Evolutionary conservation across 164 flowering plant genomes (phyloP).

Genomic region (Chloranthus sessilifolius): DNA sequence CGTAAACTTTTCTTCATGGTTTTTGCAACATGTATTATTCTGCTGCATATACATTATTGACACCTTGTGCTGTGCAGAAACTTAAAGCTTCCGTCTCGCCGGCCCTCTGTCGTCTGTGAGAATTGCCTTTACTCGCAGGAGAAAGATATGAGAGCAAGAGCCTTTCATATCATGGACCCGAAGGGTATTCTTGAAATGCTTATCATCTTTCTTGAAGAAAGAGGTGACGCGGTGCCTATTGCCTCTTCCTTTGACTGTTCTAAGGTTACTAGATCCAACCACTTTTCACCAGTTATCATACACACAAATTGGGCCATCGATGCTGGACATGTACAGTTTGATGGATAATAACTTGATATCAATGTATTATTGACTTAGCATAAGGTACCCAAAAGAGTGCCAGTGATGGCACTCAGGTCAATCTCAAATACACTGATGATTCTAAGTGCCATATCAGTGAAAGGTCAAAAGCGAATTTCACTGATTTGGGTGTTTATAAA

Average conservation of each 20-base stretch:
- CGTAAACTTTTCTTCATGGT: too few relatives aligned
- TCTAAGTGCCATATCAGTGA: too few relatives aligned
- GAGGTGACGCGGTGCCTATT: slow-evolving; percentile 32
- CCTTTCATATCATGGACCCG: slow-evolving; percentile 89
- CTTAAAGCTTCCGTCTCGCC: slow-evolving; percentile 83
- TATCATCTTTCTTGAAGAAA: slow-evolving; percentile 80
- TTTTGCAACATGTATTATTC: too few relatives aligned
- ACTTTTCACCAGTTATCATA: neutral
- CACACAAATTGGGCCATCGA: neutral
- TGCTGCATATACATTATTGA: too few relatives aligned
- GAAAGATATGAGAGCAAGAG: slow-evolving; percentile 75
- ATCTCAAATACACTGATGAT: too few relatives aligned
- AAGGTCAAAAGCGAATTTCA: too few relatives aligned
- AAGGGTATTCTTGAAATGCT: slow-evolving; percentile 77
- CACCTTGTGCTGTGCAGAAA: slow-evolving; percentile 67
- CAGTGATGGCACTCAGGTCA: too few relatives aligned
- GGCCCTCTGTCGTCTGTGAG: slow-evolving; percentile 89
- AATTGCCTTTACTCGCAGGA: slow-evolving; percentile 70
- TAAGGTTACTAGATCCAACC: slow-evolving; percentile 27
- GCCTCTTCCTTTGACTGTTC: slow-evolving; percentile 38
- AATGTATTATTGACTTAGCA: too few relatives aligned
- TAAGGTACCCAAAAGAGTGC: too few relatives aligned
- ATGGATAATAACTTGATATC: too few relatives aligned
- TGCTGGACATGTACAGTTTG: too few relatives aligned
- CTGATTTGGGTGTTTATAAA: too few relatives aligned